Conservation (phyloP, 164 flowering plant genomes). For the Aristolochia fimbriata region DNA sequence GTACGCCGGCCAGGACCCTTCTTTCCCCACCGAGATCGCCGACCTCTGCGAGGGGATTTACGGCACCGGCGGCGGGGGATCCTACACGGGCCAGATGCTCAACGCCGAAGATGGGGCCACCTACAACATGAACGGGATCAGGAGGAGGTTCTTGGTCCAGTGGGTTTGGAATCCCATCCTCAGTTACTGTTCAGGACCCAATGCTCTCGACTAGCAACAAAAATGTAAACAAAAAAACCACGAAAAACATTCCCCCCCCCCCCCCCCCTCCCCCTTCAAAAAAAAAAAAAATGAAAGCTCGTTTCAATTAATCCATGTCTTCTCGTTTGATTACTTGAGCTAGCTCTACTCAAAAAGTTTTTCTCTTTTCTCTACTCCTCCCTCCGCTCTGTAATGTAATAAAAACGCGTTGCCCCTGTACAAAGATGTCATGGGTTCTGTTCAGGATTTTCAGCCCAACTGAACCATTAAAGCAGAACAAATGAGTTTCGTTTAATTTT, state of each 20-base stretch:
- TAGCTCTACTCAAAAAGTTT: too few species aligned
- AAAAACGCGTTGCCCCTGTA: neutral
- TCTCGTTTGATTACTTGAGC: neutral
- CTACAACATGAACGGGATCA: constrained; percentile 68
- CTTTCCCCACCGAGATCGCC: constrained; percentile 73
- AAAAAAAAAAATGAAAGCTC: neutral
- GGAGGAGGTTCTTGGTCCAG: constrained; percentile 80
- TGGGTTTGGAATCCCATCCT: constrained; percentile 86
- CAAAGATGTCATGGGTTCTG: too few species aligned
- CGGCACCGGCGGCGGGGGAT: constrained; percentile 81
- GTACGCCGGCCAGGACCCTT: constrained; percentile 89
- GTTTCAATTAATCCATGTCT: neutral
- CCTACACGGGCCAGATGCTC: constrained; percentile 75
- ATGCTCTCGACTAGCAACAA: constrained; percentile 72
- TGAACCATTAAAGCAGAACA: too few species aligned
- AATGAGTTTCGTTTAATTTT: too few species aligned
- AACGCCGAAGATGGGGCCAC: constrained; percentile 66
- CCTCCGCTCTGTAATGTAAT: neutral
- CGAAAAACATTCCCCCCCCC: too few species aligned
- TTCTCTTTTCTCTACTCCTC: neutral
- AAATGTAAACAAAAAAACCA: neutral
- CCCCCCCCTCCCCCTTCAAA: too few species aligned
- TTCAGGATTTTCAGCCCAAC: too few species aligned
- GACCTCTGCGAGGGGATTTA: constrained; percentile 87
- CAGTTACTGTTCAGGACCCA: constrained; percentile 82